Evolutionary conservation across 2,329 filamentous ascomycete genomes (phyloP).

Genomic region (Thelonectria olida): DNA sequence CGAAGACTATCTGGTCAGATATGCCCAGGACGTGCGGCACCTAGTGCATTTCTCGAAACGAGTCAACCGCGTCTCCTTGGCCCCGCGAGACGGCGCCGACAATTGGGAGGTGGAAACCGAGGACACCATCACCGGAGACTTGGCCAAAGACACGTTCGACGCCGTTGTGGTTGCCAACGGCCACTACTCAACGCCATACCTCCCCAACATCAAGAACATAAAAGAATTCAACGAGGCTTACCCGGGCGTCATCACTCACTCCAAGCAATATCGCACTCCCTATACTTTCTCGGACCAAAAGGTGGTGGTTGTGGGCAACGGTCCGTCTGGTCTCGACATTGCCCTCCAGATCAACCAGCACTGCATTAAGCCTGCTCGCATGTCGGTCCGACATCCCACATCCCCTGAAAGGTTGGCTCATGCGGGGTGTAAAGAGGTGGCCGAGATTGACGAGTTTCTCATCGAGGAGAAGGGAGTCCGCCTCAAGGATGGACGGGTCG

Average conservation of each 20-base stretch:
- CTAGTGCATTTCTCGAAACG: constrained; percentile 76
- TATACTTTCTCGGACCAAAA: constrained; percentile 73
- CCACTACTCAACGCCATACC: constrained; percentile 75
- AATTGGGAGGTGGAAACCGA: constrained; percentile 70
- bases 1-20: constrained; percentile 76
- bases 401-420: constrained; percentile 55
- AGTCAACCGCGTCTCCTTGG: constrained; percentile 66
- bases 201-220: constrained; percentile 71
- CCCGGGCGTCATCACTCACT: constrained; percentile 73
- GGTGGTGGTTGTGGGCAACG: constrained; percentile 85
- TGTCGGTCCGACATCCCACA: constrained; percentile 67
- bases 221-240: constrained; percentile 66
- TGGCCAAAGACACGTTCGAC: constrained; percentile 67
- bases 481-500: constrained; percentile 72
- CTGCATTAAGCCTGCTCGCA: constrained; percentile 68
- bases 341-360: constrained; percentile 75
- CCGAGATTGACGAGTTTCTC: constrained; percentile 67
- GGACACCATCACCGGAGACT: constrained; percentile 55
- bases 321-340: constrained; percentile 86
- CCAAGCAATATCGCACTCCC: constrained; percentile 80
- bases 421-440: constrained; percentile 59
- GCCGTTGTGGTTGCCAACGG: constrained; percentile 80
- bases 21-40: constrained; percentile 72
- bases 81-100: constrained; percentile 44
- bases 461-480: constrained; percentile 66